phyloP scores from a whole-genome alignment of 129 eudicot species.

The Tagetes erecta region DNA sequence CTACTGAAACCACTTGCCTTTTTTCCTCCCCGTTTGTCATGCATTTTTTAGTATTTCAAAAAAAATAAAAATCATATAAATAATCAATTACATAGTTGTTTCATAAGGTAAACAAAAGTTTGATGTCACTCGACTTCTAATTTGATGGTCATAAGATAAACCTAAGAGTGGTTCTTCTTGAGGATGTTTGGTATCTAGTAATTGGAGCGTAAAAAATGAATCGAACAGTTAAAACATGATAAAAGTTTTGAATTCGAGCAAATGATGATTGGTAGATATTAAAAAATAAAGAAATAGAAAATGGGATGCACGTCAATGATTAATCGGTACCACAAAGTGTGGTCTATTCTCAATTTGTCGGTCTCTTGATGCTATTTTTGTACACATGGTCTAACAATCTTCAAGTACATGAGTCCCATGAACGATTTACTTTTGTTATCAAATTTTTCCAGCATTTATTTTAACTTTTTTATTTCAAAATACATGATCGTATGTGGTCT shows the following conservation, averaged over 20 bases:
- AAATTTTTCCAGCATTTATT: background rate
- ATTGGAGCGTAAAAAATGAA: too few species aligned
- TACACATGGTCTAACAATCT: slow-evolving; percentile 29
- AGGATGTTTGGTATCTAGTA: too few species aligned
- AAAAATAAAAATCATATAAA: background rate
- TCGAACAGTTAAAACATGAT: too few species aligned
- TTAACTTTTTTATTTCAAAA: background rate
- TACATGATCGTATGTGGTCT: background rate
- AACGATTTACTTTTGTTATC: slow-evolving; percentile 23
- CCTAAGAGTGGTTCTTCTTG: too few species aligned
- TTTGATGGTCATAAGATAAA: too few species aligned
- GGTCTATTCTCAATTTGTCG: slow-evolving; percentile 42
- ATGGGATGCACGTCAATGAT: slow-evolving; percentile 30
- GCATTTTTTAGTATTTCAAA: slow-evolving; percentile 3
- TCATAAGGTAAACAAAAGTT: too few species aligned
- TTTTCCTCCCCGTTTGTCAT: slow-evolving; percentile 22
- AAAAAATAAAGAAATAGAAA: slow-evolving; percentile 12
- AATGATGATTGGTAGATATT: too few species aligned
- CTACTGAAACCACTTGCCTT: slow-evolving; percentile 15
- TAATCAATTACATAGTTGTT: too few species aligned
- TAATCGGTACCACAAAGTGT: slow-evolving; percentile 41
- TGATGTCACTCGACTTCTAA: too few species aligned
- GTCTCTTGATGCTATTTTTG: slow-evolving; percentile 37
- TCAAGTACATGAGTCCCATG: slow-evolving; percentile 13
- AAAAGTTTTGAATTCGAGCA: too few species aligned